A percentile compares a stretch with the other conserved stretches of the same genome.
Conservation (phyloP, 305 asterid genomes). For the Fraxinus sp. region DNA sequence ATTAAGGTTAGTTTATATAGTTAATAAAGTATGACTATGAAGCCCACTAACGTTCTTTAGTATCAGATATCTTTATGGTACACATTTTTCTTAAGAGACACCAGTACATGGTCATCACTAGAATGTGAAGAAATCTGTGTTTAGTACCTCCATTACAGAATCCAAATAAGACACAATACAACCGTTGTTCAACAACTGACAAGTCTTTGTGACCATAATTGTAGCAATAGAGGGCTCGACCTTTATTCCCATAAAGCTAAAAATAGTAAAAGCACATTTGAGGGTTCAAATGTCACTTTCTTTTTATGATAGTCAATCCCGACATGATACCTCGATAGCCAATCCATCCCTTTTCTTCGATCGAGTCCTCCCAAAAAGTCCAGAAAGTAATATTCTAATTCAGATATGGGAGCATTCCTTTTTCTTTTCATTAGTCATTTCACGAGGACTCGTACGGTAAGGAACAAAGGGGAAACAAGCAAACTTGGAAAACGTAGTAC, state of each 20-base stretch:
- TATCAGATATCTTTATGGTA: not conserved
- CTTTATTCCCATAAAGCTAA: not conserved
- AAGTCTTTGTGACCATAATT: not conserved
- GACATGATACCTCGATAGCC: not conserved
- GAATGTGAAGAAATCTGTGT: not conserved
- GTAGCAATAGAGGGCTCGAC: not conserved
- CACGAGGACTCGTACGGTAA: not conserved
- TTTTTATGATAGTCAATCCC: not conserved
- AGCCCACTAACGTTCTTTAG: not conserved
- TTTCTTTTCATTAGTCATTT: no score
- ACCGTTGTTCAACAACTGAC: not conserved
- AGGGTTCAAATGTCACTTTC: not conserved
- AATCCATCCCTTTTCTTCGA: not conserved
- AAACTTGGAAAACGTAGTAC: not conserved
- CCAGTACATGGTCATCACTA: not conserved
- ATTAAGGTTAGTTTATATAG: conserved; percentile 36
- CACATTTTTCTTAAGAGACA: not conserved
- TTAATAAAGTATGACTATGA: not conserved
- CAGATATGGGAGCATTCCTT: not conserved
- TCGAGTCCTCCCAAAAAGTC: not conserved
- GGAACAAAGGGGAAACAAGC: not conserved
- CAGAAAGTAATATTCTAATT: not conserved
- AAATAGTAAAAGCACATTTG: not conserved
- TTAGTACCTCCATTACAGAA: not conserved
- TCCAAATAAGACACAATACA: not conserved